phyloP scores from a whole-genome alignment of 768 basidiomycete species.

The Phaeotremella skinneri region DNA sequence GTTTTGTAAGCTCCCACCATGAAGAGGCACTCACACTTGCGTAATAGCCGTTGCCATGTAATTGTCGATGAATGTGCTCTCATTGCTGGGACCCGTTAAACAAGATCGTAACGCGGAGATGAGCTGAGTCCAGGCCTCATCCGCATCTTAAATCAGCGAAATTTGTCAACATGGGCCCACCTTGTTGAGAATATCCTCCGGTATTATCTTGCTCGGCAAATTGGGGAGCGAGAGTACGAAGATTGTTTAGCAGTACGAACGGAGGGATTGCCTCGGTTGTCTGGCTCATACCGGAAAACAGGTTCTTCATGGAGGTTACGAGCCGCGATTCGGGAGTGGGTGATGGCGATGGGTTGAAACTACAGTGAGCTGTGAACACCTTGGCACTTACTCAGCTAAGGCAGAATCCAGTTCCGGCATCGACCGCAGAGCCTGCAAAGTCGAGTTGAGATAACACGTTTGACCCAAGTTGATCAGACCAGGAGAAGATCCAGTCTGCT shows the following conservation, averaged over 20 bases:
- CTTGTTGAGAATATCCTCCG: slow-evolving; percentile 78
- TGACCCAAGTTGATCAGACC: slow-evolving; percentile 66
- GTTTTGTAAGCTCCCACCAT: background rate
- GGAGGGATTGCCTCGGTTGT: slow-evolving; percentile 78
- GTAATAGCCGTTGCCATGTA: slow-evolving; percentile 35
- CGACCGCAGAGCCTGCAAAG: slow-evolving; percentile 85
- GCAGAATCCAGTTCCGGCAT: slow-evolving; percentile 84
- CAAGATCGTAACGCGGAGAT: slow-evolving; percentile 30
- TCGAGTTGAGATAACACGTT: slow-evolving; percentile 97
- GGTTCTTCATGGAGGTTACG: slow-evolving; percentile 58
- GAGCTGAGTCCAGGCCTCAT: slow-evolving; percentile 49
- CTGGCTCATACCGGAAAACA: slow-evolving; percentile 69
- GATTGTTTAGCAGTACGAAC: slow-evolving; percentile 59
- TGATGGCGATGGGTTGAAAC: background rate
- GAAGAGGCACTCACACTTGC: slow-evolving; percentile 27
- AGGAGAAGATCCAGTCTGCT: slow-evolving; percentile 29
- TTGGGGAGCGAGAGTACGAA: slow-evolving; percentile 81
- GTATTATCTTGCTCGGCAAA: slow-evolving; percentile 68
- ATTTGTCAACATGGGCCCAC: slow-evolving; percentile 30
- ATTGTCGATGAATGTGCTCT: slow-evolving; percentile 31
- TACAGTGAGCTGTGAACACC: background rate
- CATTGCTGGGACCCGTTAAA: slow-evolving; percentile 6
- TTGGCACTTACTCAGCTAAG: slow-evolving; percentile 58
- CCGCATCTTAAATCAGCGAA: slow-evolving; percentile 38
- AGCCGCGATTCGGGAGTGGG: slow-evolving; percentile 20